Evolutionary conservation across 164 flowering plant species (phyloP).

Genomic region (Chimonanthus salicifolius): DNA sequence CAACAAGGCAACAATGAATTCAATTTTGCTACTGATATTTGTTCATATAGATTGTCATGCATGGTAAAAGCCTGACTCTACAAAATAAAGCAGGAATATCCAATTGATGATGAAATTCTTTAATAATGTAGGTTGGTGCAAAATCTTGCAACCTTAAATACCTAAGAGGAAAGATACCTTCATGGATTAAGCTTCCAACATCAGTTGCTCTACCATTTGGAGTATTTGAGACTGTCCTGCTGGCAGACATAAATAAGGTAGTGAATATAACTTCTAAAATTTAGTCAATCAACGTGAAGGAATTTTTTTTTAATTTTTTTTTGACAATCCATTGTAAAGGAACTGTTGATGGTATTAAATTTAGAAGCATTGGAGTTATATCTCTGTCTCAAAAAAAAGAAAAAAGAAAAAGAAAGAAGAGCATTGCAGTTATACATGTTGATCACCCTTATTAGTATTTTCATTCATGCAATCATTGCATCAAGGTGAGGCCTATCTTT

Average conservation of each 20-base stretch:
- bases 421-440: not conserved
- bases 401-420: not conserved
- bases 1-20: not conserved
- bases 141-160: slow-evolving; percentile 28
- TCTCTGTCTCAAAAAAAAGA: too few relatives aligned
- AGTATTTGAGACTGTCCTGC: slow-evolving; percentile 26
- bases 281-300: not conserved
- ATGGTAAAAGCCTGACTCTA: not conserved
- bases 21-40: not conserved
- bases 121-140: slow-evolving; percentile 28
- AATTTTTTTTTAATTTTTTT: not conserved
- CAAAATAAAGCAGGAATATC: not conserved
- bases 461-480: not conserved
- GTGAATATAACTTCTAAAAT: not conserved
- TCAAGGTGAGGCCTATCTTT: not conserved
- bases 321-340: too few relatives aligned
- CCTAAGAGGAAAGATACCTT: slow-evolving; percentile 26
- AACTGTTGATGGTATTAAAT: too few relatives aligned
- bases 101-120: not conserved
- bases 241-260: slow-evolving; percentile 27
- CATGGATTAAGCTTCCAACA: slow-evolving; percentile 32
- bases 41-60: not conserved
- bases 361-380: too few relatives aligned
- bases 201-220: slow-evolving; percentile 35
- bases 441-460: not conserved